Evolutionary conservation across 768 basidiomycete genomes (phyloP), one percentile per base, ranked within the genome.

Genomic region (Auriscalpium vulgare): DNA sequence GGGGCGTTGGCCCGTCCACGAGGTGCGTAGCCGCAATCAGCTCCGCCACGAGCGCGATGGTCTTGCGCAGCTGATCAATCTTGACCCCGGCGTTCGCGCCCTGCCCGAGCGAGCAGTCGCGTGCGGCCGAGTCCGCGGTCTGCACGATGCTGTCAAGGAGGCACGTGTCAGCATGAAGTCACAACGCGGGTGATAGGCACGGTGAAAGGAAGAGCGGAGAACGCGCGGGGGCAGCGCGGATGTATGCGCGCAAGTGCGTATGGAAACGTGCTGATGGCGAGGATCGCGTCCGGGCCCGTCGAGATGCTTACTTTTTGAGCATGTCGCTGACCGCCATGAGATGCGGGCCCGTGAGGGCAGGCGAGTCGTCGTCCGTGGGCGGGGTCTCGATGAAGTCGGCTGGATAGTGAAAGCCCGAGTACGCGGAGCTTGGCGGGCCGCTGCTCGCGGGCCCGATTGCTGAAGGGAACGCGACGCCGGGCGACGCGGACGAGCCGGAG

Each of bases 71-170:
- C 56, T 82, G 75, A 63, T 77, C 79, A 54, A 84, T 77, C 62
- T 78, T 79, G 34, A 66, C 73, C 43, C 73, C 73, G 7, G 79
- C 78, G 61, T 78, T 76, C 8, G 72, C 58, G 50, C 74, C 74
- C 59, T 79, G 76, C n/a, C 69, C 76, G 14, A 67, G 58, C 34
- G 71, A 71, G 59, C 79, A 83, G 37, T 77, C 77, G 40, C 74
- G 73, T 44, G 75, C 79, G 45, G 81, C 83, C 46, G 80, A 79
- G 53, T 77, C 74, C 40, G 83, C 83, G 14, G 82, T 83, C 54
- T 79, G 75, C 44, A 78, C 81, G 61, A 86, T 83, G 67, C 84
- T 85, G 63, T 10, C 36, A 53, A 45, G 44, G 59, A 64, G 58
- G 34, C 40, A 51, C 53, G 29, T 59, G 55, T 52, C 51, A 47